phyloP scores from a whole-genome alignment of 176 grass and related monocot genomes.

The Puccinellia tenuiflora region DNA sequence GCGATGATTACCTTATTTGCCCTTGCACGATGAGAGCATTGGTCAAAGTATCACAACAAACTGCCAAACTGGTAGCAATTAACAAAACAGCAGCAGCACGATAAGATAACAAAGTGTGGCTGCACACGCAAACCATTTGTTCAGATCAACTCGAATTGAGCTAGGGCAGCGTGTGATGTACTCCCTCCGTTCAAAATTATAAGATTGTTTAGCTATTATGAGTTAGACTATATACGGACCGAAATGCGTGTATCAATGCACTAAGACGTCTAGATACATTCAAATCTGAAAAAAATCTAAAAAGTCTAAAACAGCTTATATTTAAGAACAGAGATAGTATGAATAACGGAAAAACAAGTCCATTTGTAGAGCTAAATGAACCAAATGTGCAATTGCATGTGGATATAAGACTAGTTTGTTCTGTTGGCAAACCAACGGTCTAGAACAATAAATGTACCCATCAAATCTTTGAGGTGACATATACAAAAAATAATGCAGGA shows the following conservation, averaged over 20 bases:
- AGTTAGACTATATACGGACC: too few species aligned
- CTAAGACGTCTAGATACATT: too few species aligned
- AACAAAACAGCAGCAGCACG: background rate
- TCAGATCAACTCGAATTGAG: background rate
- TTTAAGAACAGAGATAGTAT: too few species aligned
- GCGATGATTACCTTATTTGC: background rate
- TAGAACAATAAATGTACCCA: background rate
- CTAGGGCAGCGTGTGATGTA: background rate
- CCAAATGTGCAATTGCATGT: background rate
- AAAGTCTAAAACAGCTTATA: too few species aligned
- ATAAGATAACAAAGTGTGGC: background rate
- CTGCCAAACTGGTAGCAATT: background rate
- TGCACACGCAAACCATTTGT: background rate
- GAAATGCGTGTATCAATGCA: too few species aligned
- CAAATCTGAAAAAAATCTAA: too few species aligned
- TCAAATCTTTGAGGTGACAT: background rate
- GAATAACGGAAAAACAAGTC: background rate
- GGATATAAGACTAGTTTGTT: background rate
- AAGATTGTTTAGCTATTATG: too few species aligned
- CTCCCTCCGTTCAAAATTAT: too few species aligned
- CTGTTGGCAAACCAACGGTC: background rate
- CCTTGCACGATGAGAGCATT: background rate
- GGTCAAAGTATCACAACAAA: background rate
- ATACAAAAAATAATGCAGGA: background rate
- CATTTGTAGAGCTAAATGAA: background rate